Base-by-base conservation (phyloP, 2,329 filamentous ascomycete species). In the Hysterium pulicare region DNA sequence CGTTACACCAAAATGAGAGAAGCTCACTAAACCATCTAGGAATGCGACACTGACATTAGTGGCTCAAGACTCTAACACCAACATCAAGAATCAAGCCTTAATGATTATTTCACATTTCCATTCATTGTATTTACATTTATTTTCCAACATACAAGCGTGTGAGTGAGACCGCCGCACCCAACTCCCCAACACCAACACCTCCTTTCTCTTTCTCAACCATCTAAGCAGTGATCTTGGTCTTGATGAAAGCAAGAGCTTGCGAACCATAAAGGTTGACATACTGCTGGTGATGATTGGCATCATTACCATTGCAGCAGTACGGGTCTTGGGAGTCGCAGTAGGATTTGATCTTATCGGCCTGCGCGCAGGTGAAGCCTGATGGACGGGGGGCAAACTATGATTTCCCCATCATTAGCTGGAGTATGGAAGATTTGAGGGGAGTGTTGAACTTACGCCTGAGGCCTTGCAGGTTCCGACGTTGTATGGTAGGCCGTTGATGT, bases 241-340 rank as follows among this genome's bases (percentile, higher is more conserved):
- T 73, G 47, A 83, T 77, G 50, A 85, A 86, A 1, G 69, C 50
- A 31, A 84, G 58, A 1, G 81, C 82, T 53, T 81, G 69, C 5
- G 71, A 58, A 1, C 81, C 81, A 46, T 86, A 85, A 52, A 78
- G 77, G 47, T 59, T 66, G 2, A 77, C 80, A 45, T 86, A 85
- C 38, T 79, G 74, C 59, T 83, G 77, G 61, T 84, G 82, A 5
- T 75, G 72, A 53, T 76, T 75, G 20, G 73, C 70, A 46, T 84
- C 72, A 53, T 74, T 81, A 37, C 82, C 82, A 32, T 76, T 81
- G 64, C 80, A 85, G 72, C 82, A 85, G 67, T 82, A 84, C 0
- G 81, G 81, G 49, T 85, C 82, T 3, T 75, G 56, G 4, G 74
- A 67, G 52, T 86, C 82, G 61, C 82, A 85, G 71, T 84, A 85